Evolutionary conservation across 768 basidiomycete species (phyloP).

Genomic region (Hericium coralloides): DNA sequence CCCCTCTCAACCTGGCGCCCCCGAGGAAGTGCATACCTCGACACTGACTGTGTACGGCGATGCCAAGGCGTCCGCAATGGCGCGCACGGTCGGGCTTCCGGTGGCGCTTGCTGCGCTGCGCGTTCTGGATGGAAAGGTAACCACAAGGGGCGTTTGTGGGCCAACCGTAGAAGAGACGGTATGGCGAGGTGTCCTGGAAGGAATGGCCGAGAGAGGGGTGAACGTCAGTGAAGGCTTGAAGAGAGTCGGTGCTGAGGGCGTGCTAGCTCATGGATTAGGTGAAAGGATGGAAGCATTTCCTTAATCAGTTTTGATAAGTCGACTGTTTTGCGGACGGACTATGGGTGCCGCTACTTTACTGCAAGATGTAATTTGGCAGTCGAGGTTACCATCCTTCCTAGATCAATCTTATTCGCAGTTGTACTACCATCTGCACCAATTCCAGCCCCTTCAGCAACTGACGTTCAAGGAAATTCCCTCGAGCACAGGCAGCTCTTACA

Average conservation of each 20-base stretch:
- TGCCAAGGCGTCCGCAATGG: slow-evolving; percentile 66
- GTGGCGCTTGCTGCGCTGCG: slow-evolving; percentile 74
- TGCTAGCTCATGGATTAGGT: slow-evolving; percentile 6
- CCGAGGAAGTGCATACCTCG: slow-evolving; percentile 54
- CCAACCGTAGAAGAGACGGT: slow-evolving; percentile 53
- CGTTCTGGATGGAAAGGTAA: slow-evolving; percentile 49
- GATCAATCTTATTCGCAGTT: too few species aligned
- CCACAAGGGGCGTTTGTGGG: slow-evolving; percentile 54
- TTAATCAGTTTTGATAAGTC: too few species aligned
- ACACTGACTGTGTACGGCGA: slow-evolving; percentile 57
- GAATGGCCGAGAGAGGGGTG: slow-evolving; percentile 42
- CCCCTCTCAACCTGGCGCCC: slow-evolving; percentile 8
- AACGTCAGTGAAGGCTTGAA: slow-evolving; percentile 28
- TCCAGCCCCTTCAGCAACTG: too few species aligned
- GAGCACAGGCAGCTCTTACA: too few species aligned
- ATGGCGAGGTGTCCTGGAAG: slow-evolving; percentile 52
- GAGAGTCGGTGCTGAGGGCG: slow-evolving; percentile 36
- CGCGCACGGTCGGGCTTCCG: slow-evolving; percentile 83
- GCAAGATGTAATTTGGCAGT: too few species aligned
- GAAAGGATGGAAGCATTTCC: too few species aligned
- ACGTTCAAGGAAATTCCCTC: too few species aligned
- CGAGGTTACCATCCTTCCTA: too few species aligned
- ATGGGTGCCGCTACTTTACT: too few species aligned
- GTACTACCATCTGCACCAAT: too few species aligned
- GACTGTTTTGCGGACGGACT: too few species aligned